These are phyloP conservation scores for Osmanthus fragrans DNA, from an alignment of 257 asterid genomes.

Conservation along the genomic window DNA sequence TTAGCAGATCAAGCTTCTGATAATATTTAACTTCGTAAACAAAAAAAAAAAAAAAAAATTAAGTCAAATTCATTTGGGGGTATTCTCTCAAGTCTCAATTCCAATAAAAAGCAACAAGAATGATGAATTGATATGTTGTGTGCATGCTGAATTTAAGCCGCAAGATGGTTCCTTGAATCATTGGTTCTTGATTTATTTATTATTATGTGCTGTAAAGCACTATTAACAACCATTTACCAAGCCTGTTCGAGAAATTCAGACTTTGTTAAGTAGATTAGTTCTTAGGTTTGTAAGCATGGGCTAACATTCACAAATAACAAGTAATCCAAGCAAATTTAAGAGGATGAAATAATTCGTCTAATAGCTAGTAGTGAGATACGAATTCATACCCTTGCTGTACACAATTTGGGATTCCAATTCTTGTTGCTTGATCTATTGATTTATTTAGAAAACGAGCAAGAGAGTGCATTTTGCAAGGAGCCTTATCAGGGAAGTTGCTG, in stretches of 20 bases:
- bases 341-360: not conserved
- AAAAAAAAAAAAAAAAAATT: too few species aligned
- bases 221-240: not conserved
- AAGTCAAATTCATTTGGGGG: too few species aligned
- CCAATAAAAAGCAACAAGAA: too few species aligned
- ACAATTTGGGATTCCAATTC: not conserved
- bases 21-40: not conserved
- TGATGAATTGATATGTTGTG: not conserved
- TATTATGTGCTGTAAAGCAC: not conserved
- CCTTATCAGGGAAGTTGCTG: constrained; percentile 75
- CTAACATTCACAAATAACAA: too few species aligned
- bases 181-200: not conserved
- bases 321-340: not conserved
- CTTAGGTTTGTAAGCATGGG: not conserved
- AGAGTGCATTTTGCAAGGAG: constrained; percentile 62
- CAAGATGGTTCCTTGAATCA: not conserved
- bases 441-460: constrained; percentile 68
- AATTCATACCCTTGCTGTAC: not conserved
- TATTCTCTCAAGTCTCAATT: too few species aligned
- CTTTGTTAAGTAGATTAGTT: not conserved
- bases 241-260: not conserved
- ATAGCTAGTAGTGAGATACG: not conserved
- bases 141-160: not conserved
- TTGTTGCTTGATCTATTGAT: not conserved
- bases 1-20: not conserved